phyloP scores from a whole-genome alignment of 495 filamentous ascomycete species.

The Penicillium steckii region DNA sequence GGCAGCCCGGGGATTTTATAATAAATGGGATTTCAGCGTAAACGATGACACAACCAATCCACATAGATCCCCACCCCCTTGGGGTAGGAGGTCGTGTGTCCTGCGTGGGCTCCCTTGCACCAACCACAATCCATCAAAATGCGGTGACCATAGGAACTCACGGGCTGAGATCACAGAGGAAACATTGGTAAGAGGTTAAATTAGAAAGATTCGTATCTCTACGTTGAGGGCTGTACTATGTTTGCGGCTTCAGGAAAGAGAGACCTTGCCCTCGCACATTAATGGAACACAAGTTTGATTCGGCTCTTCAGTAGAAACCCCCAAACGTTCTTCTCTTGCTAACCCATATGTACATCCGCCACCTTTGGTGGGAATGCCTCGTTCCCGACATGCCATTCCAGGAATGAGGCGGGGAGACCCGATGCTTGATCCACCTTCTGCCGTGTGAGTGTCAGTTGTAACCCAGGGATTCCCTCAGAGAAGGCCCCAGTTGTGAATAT shows the following conservation, averaged over 20 bases:
- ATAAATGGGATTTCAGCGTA: not conserved
- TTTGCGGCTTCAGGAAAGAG: too few relatives aligned
- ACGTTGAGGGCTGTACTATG: too few relatives aligned
- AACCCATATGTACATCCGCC: too few relatives aligned
- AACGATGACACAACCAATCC: not conserved
- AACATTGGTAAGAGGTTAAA: too few relatives aligned
- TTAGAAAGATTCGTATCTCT: too few relatives aligned
- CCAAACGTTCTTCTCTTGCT: too few relatives aligned
- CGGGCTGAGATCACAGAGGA: too few relatives aligned
- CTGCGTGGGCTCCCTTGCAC: not conserved
- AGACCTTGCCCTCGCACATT: too few relatives aligned
- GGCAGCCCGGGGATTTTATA: not conserved
- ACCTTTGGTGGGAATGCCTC: not conserved
- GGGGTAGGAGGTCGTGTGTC: constrained; percentile 11
- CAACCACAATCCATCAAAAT: not conserved
- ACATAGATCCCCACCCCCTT: constrained; percentile 2
- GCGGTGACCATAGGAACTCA: too few relatives aligned
- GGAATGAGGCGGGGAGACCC: not conserved
- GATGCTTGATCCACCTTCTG: constrained; percentile 6
- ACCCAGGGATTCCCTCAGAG: not conserved
- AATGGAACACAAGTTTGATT: too few relatives aligned
- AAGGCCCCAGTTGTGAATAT: too few relatives aligned
- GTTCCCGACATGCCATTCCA: constrained; percentile 2
- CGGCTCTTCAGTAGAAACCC: too few relatives aligned
- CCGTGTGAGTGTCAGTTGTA: constrained; percentile 3